phyloP scores from a whole-genome alignment of 2,329 filamentous ascomycete species.

The Diaporthe nobilis region DNA sequence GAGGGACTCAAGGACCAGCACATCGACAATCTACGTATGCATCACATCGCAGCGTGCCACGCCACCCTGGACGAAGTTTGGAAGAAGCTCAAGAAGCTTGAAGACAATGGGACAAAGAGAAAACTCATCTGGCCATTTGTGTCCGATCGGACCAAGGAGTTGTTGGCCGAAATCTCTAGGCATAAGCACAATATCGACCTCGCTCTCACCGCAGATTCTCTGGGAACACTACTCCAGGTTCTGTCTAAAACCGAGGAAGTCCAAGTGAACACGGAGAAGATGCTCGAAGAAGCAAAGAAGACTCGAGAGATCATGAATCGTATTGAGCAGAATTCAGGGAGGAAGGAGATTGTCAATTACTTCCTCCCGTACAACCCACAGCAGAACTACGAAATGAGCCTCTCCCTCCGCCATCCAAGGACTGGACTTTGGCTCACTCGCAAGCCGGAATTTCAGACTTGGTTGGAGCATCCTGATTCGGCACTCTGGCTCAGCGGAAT shows the following conservation, averaged over 20 bases:
- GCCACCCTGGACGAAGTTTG: conserved; percentile 42
- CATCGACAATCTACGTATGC: conserved; percentile 34
- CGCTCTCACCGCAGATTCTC: conserved; percentile 44
- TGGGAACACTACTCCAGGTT: conserved; percentile 40
- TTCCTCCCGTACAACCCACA: conserved; percentile 48
- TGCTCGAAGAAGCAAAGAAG: conserved; percentile 33
- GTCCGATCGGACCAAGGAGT: conserved; percentile 41
- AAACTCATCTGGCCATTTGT: conserved; percentile 47
- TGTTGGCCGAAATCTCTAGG: conserved; percentile 44
- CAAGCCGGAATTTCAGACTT: conserved; percentile 42
- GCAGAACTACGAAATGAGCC: conserved; percentile 43
- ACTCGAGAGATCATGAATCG: conserved; percentile 43
- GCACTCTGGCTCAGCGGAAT: conserved; percentile 49
- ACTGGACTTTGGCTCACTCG: conserved; percentile 46
- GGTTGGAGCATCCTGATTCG: conserved; percentile 42
- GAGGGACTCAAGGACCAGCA: conserved; percentile 30
- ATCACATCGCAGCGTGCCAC: conserved; percentile 42
- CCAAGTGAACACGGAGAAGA: not conserved
- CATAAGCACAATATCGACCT: conserved; percentile 45
- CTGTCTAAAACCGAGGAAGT: conserved; percentile 35
- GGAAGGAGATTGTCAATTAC: conserved; percentile 41
- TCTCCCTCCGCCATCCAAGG: conserved; percentile 44
- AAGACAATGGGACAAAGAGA: conserved; percentile 32
- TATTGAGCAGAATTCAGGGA: conserved; percentile 41
- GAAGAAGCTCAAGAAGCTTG: conserved; percentile 42